phyloP scores from a whole-genome alignment of 768 basidiomycete species.

The Leccinum subgranulosum region DNA sequence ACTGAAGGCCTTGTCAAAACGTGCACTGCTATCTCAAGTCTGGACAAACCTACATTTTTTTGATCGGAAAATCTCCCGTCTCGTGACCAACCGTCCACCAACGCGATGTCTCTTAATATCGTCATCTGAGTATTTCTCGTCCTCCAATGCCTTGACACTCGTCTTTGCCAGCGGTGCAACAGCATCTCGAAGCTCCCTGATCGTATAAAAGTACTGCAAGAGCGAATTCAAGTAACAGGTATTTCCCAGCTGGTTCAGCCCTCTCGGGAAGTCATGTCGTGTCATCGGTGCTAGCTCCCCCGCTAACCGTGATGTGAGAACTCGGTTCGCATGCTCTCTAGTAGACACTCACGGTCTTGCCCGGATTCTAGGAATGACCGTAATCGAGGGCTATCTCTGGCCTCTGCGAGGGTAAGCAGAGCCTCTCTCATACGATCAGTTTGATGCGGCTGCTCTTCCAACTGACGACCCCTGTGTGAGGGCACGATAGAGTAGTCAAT shows the following conservation, averaged over 20 bases:
- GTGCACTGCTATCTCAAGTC: not conserved
- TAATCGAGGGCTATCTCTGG: conserved; percentile 68
- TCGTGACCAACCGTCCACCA: conserved; percentile 79
- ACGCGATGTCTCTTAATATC: conserved; percentile 82
- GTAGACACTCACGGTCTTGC: conserved; percentile 63
- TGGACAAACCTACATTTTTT: conserved; percentile 64
- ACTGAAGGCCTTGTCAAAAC: conserved; percentile 44
- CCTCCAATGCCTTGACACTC: conserved; percentile 54
- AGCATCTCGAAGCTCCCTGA: conserved; percentile 80
- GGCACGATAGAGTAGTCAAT: not conserved
- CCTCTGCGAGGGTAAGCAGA: conserved; percentile 68
- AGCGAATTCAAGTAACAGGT: conserved; percentile 86
- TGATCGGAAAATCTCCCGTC: conserved; percentile 78
- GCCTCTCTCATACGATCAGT: conserved; percentile 72
- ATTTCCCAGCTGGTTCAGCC: conserved; percentile 85
- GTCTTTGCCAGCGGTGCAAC: conserved; percentile 58
- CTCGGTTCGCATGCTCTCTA: not conserved
- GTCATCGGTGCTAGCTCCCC: conserved; percentile 57
- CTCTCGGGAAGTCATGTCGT: conserved; percentile 72
- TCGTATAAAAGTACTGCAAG: conserved; percentile 90
- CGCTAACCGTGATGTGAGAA: conserved; percentile 38
- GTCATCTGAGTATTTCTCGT: conserved; percentile 75
- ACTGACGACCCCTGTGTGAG: conserved; percentile 36
- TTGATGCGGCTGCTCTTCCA: conserved; percentile 69
- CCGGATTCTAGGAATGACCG: conserved; percentile 64